Evolutionary conservation across 129 eudicot species (phyloP), one percentile per base, ranked within the genome.

Genomic region (Heracleum sosnowskyi): DNA sequence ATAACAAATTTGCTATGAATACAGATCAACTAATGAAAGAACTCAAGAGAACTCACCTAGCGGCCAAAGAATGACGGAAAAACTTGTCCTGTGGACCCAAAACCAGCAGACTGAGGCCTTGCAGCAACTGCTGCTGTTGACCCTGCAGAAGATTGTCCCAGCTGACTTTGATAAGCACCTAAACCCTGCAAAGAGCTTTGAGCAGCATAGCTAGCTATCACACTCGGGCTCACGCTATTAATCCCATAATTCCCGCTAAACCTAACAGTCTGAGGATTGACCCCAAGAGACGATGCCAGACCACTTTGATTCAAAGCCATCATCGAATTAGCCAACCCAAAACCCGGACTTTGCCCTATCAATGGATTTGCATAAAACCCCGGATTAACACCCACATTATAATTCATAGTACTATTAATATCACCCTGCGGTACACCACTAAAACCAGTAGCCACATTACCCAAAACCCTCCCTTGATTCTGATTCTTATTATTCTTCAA

Each of bases 151-250:
- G 89, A 81, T 37, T 86, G 79, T 24, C 87, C 87, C 83, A 76
- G 81, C 75, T 86, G 87, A 79, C 72, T 42, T 68, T 83, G 90
- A 81, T 86, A 86, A 39, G 64, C 70, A 79, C 87, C 90, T 39
- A 87, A 51, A 74, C 95, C 90, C 24, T 84, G 80, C 81, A 85
- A 82, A 81, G 88, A 91, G 9, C 79, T 82, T 33, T 90, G 91
- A 20, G 91, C 78, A 60, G 90, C 92, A 85, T 88, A 90, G 69
- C 76, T 88, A 1, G 85, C 92, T 47, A 90, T 84, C 83, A 90
- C 82, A 64, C 79, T 79, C 7, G 93, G 88, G 72, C 82, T 83
- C 18, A 89, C 80, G 9, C 84, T 83, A 68, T 82, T 87, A 15
- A 90, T 82, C 74, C 94, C 91, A 79, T 85, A 87, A 83, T 80